Conservation (phyloP, 1,284 basidiomycete genomes). For the Mycosarcoma mackinlayi region DNA sequence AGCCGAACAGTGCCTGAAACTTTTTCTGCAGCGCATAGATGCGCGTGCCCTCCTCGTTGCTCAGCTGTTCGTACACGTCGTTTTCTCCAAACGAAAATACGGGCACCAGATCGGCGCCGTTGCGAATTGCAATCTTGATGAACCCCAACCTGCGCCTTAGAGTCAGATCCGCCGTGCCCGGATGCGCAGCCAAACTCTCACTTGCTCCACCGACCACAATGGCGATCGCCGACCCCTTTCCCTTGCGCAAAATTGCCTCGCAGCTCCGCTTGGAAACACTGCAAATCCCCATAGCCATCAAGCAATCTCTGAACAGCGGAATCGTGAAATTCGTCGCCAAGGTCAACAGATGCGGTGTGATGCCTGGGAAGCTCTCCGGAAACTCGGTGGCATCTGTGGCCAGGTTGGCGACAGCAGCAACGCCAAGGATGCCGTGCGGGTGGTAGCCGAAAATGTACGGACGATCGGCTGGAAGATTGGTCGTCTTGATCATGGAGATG, state of each 20-base stretch:
- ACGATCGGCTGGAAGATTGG: constrained; percentile 85
- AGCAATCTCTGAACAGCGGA: constrained; percentile 90
- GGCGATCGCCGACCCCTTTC: constrained; percentile 77
- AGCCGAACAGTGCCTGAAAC: constrained; percentile 79
- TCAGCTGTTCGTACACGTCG: constrained; percentile 97
- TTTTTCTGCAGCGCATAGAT: constrained; percentile 73
- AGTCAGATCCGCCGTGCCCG: constrained; percentile 93
- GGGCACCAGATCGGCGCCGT: constrained; percentile 73
- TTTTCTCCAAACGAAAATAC: constrained; percentile 87
- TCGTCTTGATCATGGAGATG: constrained; percentile 71
- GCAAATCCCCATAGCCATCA: constrained; percentile 80
- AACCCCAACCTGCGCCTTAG: constrained; percentile 82
- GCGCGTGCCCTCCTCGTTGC: constrained; percentile 91
- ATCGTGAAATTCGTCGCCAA: constrained; percentile 85
- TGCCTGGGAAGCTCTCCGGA: constrained; percentile 86
- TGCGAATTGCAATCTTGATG: constrained; percentile 93
- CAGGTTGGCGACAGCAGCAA: constrained; percentile 90
- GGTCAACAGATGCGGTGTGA: constrained; percentile 91
- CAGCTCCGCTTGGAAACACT: constrained; percentile 91
- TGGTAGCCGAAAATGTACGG: constrained; percentile 85
- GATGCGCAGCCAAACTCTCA: constrained; percentile 90
- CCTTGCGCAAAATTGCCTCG: constrained; percentile 79
- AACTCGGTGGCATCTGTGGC: constrained; percentile 96
- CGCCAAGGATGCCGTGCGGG: constrained; percentile 64
- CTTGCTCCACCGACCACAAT: constrained; percentile 97